These are phyloP conservation scores for Didymella pinodella DNA, from an alignment of 2,329 filamentous ascomycete species.

Conservation along the genomic window DNA sequence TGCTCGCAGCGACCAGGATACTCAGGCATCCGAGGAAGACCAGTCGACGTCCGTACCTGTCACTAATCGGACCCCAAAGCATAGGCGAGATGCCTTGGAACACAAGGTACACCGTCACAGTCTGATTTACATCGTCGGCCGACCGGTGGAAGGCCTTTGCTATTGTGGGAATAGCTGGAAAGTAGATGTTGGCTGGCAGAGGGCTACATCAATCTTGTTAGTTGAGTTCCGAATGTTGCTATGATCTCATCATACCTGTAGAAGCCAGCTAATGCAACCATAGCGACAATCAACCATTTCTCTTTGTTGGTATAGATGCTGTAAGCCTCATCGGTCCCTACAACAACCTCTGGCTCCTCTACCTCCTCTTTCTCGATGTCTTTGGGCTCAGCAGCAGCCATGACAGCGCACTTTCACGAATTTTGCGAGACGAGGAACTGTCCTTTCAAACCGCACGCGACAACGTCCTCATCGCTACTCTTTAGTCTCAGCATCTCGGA, in stretches of 20 bases:
- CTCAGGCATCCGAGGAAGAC: constrained; percentile 56
- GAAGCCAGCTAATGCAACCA: constrained; percentile 43
- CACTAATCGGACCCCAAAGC: constrained; percentile 61
- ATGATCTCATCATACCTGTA: constrained; percentile 33
- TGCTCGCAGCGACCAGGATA: constrained; percentile 46
- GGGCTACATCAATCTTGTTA: constrained; percentile 28
- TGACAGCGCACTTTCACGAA: constrained; percentile 10
- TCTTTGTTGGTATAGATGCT: constrained; percentile 41
- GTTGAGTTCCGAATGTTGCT: neutral
- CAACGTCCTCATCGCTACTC: constrained; percentile 10
- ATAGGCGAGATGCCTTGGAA: constrained; percentile 62
- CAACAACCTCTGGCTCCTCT: constrained; percentile 25
- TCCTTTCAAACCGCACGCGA: constrained; percentile 13
- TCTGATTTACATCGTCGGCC: constrained; percentile 57
- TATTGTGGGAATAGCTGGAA: constrained; percentile 47
- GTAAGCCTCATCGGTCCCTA: constrained; percentile 33
- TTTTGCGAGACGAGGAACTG: constrained; percentile 11
- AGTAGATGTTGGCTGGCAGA: constrained; percentile 54
- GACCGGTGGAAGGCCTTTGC: constrained; percentile 52
- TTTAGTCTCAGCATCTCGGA: constrained; percentile 26
- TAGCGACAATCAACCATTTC: constrained; percentile 43
- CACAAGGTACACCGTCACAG: constrained; percentile 59
- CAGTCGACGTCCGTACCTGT: constrained; percentile 60
- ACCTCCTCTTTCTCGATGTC: constrained; percentile 28
- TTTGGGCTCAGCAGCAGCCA: constrained; percentile 19